Evolutionary conservation across 176 grass and related monocot species (phyloP).

Genomic region (Panicum miliaceum): DNA sequence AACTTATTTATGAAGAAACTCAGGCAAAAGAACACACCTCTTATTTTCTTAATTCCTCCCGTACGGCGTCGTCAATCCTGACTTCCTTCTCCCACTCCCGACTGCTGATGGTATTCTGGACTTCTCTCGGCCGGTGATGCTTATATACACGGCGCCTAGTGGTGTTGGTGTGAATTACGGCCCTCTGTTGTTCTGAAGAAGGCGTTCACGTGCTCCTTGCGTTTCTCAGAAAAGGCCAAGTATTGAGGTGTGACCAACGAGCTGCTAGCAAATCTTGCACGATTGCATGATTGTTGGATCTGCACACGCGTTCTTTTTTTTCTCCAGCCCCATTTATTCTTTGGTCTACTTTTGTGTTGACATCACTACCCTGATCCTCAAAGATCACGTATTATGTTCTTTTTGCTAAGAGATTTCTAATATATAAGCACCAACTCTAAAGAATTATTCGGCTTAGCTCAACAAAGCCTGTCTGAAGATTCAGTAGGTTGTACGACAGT

Average conservation of each 20-base stretch:
- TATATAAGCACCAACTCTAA: constrained; percentile 1
- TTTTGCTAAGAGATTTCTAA: constrained; percentile 12
- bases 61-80: background rate
- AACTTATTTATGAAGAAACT: background rate
- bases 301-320: constrained; percentile 37
- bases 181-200: constrained; percentile 13
- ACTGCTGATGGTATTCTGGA: background rate
- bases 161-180: constrained; percentile 40
- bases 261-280: constrained; percentile 22
- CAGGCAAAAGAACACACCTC: constrained; percentile 7
- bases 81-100: background rate
- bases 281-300: constrained; percentile 32
- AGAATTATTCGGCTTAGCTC: constrained; percentile 5
- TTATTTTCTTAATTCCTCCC: background rate
- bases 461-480: constrained; percentile 46
- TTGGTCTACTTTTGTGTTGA: constrained; percentile 26
- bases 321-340: constrained; percentile 1
- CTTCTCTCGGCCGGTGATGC: background rate
- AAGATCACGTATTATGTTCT: constrained; percentile 43
- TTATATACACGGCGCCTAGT: constrained; percentile 20
- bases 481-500: constrained; percentile 41
- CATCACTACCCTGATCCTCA: constrained; percentile 34
- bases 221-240: constrained; percentile 27
- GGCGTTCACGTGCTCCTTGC: constrained; percentile 44
- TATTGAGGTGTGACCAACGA: background rate